phyloP scores from a whole-genome alignment of 1,284 basidiomycete species.

The Porogramme epimiltina region DNA sequence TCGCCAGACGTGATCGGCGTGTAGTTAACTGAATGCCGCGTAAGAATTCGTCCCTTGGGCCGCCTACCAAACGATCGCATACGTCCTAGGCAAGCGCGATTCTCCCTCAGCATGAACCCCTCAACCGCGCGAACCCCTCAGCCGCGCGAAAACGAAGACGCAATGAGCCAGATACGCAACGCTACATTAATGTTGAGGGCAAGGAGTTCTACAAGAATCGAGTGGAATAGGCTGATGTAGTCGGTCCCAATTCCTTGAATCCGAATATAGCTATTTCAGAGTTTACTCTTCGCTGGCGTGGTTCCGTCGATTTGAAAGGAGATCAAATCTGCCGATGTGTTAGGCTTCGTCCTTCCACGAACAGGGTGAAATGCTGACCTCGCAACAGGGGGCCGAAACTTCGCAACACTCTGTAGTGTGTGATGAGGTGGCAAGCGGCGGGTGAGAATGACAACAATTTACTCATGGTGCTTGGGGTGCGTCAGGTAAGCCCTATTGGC shows the following conservation, averaged over 20 bases:
- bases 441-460: not conserved
- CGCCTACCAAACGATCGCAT: constrained; percentile 50
- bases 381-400: constrained; percentile 7
- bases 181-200: no score
- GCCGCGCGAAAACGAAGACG: no score
- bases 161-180: no score
- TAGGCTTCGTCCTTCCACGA: not conserved
- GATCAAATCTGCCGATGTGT: constrained; percentile 11
- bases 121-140: no score
- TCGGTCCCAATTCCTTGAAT: no score
- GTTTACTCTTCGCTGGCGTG: constrained; percentile 5
- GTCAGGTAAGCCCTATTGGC: constrained; percentile 10
- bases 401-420: constrained; percentile 5
- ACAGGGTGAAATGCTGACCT: not conserved
- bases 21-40: not conserved
- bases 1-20: not conserved
- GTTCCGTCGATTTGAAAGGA: constrained; percentile 15
- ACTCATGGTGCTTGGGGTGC: constrained; percentile 17
- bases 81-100: constrained; percentile 50
- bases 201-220: no score
- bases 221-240: no score
- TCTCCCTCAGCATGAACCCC: constrained; percentile 42
- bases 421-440: no score
- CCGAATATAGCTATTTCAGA: no score
- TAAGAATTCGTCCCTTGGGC: constrained; percentile 66